Evolutionary conservation across 805 yeast genomes (phyloP).

Genomic region (Candida jianshihensis): DNA sequence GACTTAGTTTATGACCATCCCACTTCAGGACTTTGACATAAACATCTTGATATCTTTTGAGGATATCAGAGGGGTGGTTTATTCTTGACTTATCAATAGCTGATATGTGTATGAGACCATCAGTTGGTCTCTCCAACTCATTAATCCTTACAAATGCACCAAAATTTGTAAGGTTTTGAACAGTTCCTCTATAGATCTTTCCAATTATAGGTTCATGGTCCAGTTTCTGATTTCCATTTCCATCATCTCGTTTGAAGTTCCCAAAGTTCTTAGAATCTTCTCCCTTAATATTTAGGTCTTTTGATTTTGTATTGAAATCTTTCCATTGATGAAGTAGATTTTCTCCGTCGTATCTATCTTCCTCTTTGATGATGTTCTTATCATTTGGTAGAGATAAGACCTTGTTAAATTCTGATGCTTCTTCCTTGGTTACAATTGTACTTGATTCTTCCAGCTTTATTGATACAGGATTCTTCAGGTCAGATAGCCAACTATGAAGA

Average conservation of each 20-base stretch:
- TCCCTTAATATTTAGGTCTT: constrained; percentile 2
- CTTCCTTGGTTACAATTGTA: constrained; percentile 17
- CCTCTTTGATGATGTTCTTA: constrained; percentile 11
- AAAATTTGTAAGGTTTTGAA: constrained; percentile 53
- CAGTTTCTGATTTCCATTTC: constrained; percentile 8
- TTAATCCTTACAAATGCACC: constrained; percentile 71
- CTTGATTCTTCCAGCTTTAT: constrained; percentile 5
- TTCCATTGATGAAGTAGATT: constrained; percentile 11
- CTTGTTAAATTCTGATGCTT: constrained; percentile 14
- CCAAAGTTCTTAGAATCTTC: constrained; percentile 5
- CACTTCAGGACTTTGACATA: constrained; percentile 51
- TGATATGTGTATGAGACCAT: constrained; percentile 76
- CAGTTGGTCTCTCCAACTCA: constrained; percentile 29
- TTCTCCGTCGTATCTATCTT: constrained; percentile 12
- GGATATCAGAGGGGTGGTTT: constrained; percentile 50
- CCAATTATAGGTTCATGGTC: constrained; percentile 33
- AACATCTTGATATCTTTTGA: constrained; percentile 53
- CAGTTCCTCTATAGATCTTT: constrained; percentile 51
- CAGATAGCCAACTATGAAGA: constrained; percentile 6
- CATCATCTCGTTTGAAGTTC: constrained; percentile 8
- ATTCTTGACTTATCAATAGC: constrained; percentile 49
- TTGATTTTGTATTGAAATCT: constrained; percentile 17
- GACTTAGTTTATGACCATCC: constrained; percentile 42
- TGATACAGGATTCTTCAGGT: background rate
- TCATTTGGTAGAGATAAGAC: constrained; percentile 17